Evolutionary conservation across 176 grass and related monocot species (phyloP).

Genomic region (Oryza punctata): DNA sequence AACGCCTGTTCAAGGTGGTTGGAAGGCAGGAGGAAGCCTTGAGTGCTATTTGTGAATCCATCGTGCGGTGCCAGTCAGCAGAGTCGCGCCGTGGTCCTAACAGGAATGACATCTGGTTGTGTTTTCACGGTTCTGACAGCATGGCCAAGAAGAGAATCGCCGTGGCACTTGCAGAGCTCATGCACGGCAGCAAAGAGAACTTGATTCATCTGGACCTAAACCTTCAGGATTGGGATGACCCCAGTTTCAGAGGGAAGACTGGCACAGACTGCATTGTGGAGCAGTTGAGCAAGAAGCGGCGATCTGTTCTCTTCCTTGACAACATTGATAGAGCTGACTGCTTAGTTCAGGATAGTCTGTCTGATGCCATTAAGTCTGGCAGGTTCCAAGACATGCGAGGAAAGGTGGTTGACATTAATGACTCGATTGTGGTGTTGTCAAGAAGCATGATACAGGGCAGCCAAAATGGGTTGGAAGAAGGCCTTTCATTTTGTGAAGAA

Average conservation of each 20-base stretch:
- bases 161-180: constrained; percentile 69
- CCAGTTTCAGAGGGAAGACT: constrained; percentile 66
- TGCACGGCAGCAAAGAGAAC: constrained; percentile 61
- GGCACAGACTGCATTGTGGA: constrained; percentile 67
- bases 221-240: constrained; percentile 43
- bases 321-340: constrained; percentile 77
- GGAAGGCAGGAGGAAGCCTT: constrained; percentile 87
- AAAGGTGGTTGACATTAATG: constrained; percentile 55
- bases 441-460: constrained; percentile 37
- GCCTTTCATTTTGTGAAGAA: constrained; percentile 58
- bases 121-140: constrained; percentile 74
- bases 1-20: constrained; percentile 64
- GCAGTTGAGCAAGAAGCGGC: constrained; percentile 69
- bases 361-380: constrained; percentile 52
- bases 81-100: constrained; percentile 47
- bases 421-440: constrained; percentile 68
- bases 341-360: constrained; percentile 58
- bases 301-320: constrained; percentile 71
- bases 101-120: constrained; percentile 80
- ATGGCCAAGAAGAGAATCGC: constrained; percentile 65
- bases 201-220: constrained; percentile 72
- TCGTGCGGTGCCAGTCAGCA: constrained; percentile 41
- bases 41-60: constrained; percentile 54
- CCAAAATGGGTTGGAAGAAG: constrained; percentile 41
- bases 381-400: constrained; percentile 58